phyloP scores from a whole-genome alignment of 2,329 filamentous ascomycete species.

The Epichloe amarillans region DNA sequence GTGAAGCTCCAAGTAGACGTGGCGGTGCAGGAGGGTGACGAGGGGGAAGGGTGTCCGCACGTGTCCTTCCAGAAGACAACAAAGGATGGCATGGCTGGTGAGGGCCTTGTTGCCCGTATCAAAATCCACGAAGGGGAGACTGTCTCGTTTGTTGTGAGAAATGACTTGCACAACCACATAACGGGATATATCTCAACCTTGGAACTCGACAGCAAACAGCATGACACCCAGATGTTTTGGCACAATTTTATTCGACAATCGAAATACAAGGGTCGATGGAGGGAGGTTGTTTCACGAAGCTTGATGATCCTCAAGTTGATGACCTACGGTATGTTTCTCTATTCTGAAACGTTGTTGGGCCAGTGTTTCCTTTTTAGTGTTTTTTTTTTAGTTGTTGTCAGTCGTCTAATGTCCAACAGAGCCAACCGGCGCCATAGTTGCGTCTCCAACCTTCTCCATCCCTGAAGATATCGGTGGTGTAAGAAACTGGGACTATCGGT shows the following conservation, averaged over 20 bases:
- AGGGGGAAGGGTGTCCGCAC: conserved; percentile 29
- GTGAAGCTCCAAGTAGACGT: conserved; percentile 54
- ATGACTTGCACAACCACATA: conserved; percentile 44
- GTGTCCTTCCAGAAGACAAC: conserved; percentile 42
- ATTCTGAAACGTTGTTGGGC: neutral
- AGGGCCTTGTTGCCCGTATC: conserved; percentile 49
- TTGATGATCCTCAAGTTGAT: conserved; percentile 64
- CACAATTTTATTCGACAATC: conserved; percentile 59
- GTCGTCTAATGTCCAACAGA: conserved; percentile 26
- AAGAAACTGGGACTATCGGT: conserved; percentile 61
- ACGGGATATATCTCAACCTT: conserved; percentile 43
- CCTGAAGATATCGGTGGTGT: conserved; percentile 60
- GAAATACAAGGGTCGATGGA: conserved; percentile 58
- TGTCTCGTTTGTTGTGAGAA: conserved; percentile 55
- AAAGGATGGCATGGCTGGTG: conserved; percentile 39
- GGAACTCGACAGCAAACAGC: conserved; percentile 48
- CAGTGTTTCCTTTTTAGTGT: neutral
- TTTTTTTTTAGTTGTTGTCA: neutral
- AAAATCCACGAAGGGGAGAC: conserved; percentile 51
- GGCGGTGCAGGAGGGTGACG: conserved; percentile 44
- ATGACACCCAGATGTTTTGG: conserved; percentile 60
- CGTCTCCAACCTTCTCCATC: conserved; percentile 63
- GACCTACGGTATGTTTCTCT: conserved; percentile 37
- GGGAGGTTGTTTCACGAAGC: conserved; percentile 57
- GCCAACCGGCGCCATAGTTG: conserved; percentile 65